Percentiles rank a stretch among this genome's conserved stretches.
Evolutionary conservation across 2,329 filamentous ascomycete genomes (phyloP).

Genomic region (Elsinoe batatas): DNA sequence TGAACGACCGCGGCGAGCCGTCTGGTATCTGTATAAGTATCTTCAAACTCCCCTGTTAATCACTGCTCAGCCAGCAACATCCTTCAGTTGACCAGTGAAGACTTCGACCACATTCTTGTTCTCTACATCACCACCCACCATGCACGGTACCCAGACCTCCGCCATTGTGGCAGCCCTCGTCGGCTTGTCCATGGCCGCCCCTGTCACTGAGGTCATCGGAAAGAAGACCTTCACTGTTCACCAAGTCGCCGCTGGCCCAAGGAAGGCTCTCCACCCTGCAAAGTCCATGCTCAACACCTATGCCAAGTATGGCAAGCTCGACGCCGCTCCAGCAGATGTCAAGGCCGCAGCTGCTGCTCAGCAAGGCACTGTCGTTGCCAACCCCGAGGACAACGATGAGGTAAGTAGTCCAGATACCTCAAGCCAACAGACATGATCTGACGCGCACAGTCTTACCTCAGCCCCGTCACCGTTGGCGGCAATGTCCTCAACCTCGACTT

Average conservation of each 20-base stretch:
- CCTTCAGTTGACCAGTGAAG: background rate
- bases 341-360: slow-evolving; percentile 26
- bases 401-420: no score
- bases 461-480: slow-evolving; percentile 53
- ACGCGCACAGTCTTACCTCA: slow-evolving; percentile 28
- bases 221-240: slow-evolving; percentile 22
- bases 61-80: background rate
- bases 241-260: slow-evolving; percentile 21
- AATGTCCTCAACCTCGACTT: slow-evolving; percentile 57
- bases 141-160: slow-evolving; percentile 21
- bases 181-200: slow-evolving; percentile 22
- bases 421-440: no score
- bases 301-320: slow-evolving; percentile 15
- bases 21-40: slow-evolving; percentile 1
- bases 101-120: background rate
- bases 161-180: slow-evolving; percentile 25
- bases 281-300: slow-evolving; percentile 22
- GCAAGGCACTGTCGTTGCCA: slow-evolving; percentile 31
- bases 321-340: slow-evolving; percentile 16
- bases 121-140: slow-evolving; percentile 9
- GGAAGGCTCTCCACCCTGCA: slow-evolving; percentile 8
- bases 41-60: background rate
- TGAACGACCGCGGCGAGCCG: background rate
- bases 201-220: slow-evolving; percentile 18
- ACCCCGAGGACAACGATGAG: slow-evolving; percentile 21